Percentiles rank a stretch among this genome's conserved stretches.
phyloP scores from a whole-genome alignment of 208 protist species.

The Wallacemonas sp. region DNA sequence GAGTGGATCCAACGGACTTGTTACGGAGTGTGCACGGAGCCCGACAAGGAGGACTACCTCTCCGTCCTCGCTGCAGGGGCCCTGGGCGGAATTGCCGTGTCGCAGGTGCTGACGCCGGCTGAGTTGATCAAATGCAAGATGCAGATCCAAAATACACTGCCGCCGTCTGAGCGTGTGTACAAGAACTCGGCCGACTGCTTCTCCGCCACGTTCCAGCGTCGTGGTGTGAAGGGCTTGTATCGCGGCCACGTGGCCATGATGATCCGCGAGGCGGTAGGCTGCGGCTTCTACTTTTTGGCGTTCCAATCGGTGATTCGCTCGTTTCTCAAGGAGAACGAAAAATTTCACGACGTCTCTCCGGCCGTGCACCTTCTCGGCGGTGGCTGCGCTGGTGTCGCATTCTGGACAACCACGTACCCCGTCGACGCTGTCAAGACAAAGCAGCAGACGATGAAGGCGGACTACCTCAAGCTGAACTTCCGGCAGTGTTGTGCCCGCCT shows the following conservation, averaged over 20 bases:
- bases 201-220: slow-evolving; percentile 50
- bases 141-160: slow-evolving; percentile 92
- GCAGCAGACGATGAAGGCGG: slow-evolving; percentile 86
- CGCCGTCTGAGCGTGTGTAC: slow-evolving; percentile 66
- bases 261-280: slow-evolving; percentile 84
- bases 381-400: slow-evolving; percentile 86
- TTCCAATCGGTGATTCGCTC: slow-evolving; percentile 81
- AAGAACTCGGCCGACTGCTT: slow-evolving; percentile 86
- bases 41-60: slow-evolving; percentile 72
- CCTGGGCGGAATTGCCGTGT: slow-evolving; percentile 74
- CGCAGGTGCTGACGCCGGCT: slow-evolving; percentile 83
- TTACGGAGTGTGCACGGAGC: slow-evolving; percentile 39
- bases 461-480: slow-evolving; percentile 80
- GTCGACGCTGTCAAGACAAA: slow-evolving; percentile 92
- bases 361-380: slow-evolving; percentile 83
- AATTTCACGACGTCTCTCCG: slow-evolving; percentile 74
- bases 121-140: slow-evolving; percentile 93
- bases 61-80: slow-evolving; percentile 66
- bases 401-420: slow-evolving; percentile 91
- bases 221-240: slow-evolving; percentile 80
- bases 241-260: slow-evolving; percentile 89
- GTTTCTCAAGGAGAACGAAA: slow-evolving; percentile 63
- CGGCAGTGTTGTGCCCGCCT: slow-evolving; percentile 64
- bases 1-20: slow-evolving; percentile 53
- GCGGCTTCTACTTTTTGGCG: slow-evolving; percentile 82